These are phyloP conservation scores for Sideroxylon spinosum DNA, from an alignment of 179 eudicot species.

Conservation along the genomic window DNA sequence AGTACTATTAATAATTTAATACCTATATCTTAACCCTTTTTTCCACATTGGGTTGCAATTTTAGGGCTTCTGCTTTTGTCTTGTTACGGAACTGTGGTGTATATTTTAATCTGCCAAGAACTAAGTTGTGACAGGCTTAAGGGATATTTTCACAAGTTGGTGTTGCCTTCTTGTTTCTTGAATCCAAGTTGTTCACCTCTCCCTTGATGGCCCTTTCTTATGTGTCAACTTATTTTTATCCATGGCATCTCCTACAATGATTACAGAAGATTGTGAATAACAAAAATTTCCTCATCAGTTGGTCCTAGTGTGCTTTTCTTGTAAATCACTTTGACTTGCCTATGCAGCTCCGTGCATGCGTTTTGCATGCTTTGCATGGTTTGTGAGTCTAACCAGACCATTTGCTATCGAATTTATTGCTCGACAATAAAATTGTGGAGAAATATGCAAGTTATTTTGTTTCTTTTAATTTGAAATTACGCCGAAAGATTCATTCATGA, in stretches of 20 bases:
- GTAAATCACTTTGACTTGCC: background rate
- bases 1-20: background rate
- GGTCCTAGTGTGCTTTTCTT: background rate
- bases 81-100: background rate
- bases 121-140: background rate
- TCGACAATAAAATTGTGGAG: background rate
- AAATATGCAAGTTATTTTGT: background rate
- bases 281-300: too few relatives aligned
- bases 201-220: too few relatives aligned
- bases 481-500: background rate
- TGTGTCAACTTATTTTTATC: too few relatives aligned
- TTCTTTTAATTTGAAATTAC: background rate
- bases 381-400: background rate
- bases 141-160: background rate
- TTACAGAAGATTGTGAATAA: too few relatives aligned
- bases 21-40: background rate
- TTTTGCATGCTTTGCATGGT: too few relatives aligned
- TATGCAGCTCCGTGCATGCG: background rate
- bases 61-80: too few relatives aligned
- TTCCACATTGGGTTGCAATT: too few relatives aligned
- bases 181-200: background rate
- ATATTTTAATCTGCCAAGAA: background rate
- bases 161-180: background rate
- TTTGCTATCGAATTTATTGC: background rate
- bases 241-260: too few relatives aligned